Base-by-base conservation (phyloP, 345 rosid genomes). In the Turritis glabra region DNA sequence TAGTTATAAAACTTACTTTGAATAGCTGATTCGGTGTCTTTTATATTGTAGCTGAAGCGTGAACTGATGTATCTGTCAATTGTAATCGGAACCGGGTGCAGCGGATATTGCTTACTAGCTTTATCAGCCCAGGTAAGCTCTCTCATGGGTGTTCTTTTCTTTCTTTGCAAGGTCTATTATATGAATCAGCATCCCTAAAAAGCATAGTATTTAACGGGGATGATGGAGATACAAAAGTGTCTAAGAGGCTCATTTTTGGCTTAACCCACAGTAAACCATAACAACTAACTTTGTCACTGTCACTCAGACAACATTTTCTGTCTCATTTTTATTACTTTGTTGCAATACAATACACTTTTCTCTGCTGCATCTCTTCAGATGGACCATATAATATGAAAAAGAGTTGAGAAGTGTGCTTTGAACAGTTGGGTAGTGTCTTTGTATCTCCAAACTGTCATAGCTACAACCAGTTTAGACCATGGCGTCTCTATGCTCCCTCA, bases 31-130 rank as follows among this genome's bases (percentile, higher is more conserved):
- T 65, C 40, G 55, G 58, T 55, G 25, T 59, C 44, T 52, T 74
- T 77, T 44, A 30, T 72, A 38, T 57, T 82, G 80, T 80, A 94
- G 98, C 72, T 87, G 74, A 91, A 94, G 76, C 85, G 89, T 74
- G 98, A 94, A 52, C 78, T 94, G 74, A 80, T 82, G 84, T 77
- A 90, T 58, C 67, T 94, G 74, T 94, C 98, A 5, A 78, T 90
- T 78, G 84, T 86, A 30, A 88, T 94, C 60, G 98, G 97, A 82
- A 73, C 86, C 14, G 91, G 88, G 3, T 88, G 98, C 69, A 80
- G 86, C 13, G 97, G 91, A 14, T 94, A 90, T 67, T 90, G 98
- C 82, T 83, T 90, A 78, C 32, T 87, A 73, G 84, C 82, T 52
- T 73, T 94, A 27, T 90, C 97, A 33, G 26, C 82, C 37, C 90